Evolutionary conservation across 2,329 filamentous ascomycete genomes (phyloP).

Genomic region (Aspergillus amoenus): DNA sequence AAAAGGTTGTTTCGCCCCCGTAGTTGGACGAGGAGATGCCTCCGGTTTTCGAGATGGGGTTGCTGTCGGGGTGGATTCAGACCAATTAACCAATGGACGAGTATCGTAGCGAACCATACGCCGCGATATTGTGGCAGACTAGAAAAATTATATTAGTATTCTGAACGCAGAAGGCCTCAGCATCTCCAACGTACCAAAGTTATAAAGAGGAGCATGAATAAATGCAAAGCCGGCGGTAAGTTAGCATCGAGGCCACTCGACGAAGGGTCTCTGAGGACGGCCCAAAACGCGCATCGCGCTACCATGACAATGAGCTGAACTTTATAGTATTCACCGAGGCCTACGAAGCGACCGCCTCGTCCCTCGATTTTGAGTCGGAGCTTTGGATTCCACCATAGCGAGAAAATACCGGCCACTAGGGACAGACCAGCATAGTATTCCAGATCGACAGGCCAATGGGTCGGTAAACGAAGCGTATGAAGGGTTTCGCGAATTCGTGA

Average conservation of each 20-base stretch:
- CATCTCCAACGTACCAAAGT: conserved; percentile 31
- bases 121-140: conserved; percentile 41
- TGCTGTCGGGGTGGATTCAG: conserved; percentile 35
- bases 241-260: conserved; percentile 32
- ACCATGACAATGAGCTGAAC: conserved; percentile 47
- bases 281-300: conserved; percentile 45
- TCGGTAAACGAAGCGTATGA: conserved; percentile 21
- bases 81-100: conserved; percentile 43
- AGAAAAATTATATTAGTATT: conserved; percentile 20
- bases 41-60: conserved; percentile 23
- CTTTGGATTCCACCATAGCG: conserved; percentile 52
- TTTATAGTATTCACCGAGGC: conserved; percentile 48
- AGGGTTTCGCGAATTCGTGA: conserved; percentile 24
- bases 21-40: conserved; percentile 17
- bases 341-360: conserved; percentile 40
- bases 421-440: conserved; percentile 36
- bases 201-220: conserved; percentile 42
- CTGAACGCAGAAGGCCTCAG: neutral
- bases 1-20: conserved; percentile 16
- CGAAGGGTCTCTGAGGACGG: conserved; percentile 40
- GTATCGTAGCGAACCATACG: conserved; percentile 40
- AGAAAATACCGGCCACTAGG: conserved; percentile 44
- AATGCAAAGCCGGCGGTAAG: conserved; percentile 37
- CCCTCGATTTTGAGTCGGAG: conserved; percentile 46
- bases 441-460: conserved; percentile 30